A percentile compares a stretch with the other conserved stretches of the same genome.
phyloP scores from a whole-genome alignment of 2,329 filamentous ascomycete species.

The Amauroascus niger region DNA sequence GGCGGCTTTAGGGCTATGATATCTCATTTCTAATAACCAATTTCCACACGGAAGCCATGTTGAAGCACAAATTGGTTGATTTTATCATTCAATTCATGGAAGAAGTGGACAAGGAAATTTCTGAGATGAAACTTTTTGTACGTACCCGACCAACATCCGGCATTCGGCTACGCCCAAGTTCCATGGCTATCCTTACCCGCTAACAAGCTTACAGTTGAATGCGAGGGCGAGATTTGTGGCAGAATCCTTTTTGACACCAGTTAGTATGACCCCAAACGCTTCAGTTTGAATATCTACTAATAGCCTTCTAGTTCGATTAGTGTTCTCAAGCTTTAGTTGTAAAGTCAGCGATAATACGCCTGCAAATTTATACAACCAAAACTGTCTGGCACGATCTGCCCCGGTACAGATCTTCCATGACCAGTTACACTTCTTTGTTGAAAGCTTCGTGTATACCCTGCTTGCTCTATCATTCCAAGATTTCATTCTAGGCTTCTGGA shows the following conservation, averaged over 20 bases:
- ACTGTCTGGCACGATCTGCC: not conserved
- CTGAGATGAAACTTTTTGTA: constrained; percentile 99
- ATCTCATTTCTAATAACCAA: constrained; percentile 99
- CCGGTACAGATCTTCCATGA: not conserved
- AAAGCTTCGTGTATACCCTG: not conserved
- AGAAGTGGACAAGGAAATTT: constrained; percentile 99
- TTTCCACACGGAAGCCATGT: constrained; percentile 95
- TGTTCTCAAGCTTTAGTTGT: not conserved
- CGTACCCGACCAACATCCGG: constrained; percentile 28
- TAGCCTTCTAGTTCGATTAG: constrained; percentile 25
- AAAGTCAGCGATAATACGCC: not conserved
- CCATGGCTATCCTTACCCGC: constrained; percentile 9
- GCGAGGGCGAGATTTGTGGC: constrained; percentile 94
- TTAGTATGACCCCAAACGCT: constrained; percentile 37
- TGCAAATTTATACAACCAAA: not conserved
- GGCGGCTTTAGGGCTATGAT: constrained; percentile 69
- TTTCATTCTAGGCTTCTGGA: not conserved
- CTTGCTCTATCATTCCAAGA: not conserved
- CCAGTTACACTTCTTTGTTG: not conserved
- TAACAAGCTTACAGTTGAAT: constrained; percentile 60
- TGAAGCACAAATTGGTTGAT: constrained; percentile 98
- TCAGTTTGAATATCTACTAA: constrained; percentile 10
- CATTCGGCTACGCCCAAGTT: not conserved
- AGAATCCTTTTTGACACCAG: constrained; percentile 93
- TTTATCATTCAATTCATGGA: constrained; percentile 99